These are phyloP conservation scores for Candida hungchunana DNA, from an alignment of 805 yeast genomes.

Conservation along the genomic window DNA sequence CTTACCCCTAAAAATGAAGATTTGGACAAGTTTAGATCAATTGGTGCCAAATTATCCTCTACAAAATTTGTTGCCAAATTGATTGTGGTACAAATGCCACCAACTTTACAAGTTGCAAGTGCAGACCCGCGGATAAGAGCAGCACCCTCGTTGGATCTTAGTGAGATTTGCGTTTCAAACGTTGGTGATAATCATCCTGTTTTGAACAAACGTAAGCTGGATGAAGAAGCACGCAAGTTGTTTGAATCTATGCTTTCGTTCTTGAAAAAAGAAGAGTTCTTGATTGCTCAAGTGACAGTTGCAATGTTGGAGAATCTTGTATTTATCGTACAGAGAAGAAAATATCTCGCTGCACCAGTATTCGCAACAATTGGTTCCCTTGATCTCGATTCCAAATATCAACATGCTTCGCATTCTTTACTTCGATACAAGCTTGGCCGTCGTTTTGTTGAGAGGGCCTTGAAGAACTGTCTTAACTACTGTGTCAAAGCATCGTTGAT, in stretches of 20 bases:
- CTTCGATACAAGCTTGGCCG: conserved; percentile 47
- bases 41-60: conserved; percentile 63
- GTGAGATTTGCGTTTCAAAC: conserved; percentile 22
- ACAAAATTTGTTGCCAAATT: conserved; percentile 65
- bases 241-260: conserved; percentile 60
- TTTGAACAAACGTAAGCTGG: conserved; percentile 49
- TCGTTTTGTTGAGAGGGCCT: conserved; percentile 59
- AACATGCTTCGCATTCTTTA: conserved; percentile 34
- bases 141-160: conserved; percentile 8
- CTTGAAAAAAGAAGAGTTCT: conserved; percentile 50
- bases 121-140: conserved; percentile 26
- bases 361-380: conserved; percentile 56
- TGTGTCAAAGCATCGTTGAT: conserved; percentile 35
- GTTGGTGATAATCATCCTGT: conserved; percentile 53
- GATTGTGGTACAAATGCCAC: conserved; percentile 49
- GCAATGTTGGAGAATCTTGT: conserved; percentile 65
- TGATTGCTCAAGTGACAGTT: conserved; percentile 55
- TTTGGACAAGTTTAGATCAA: conserved; percentile 38
- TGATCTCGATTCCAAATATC: conserved; percentile 54
- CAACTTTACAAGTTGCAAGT: conserved; percentile 16
- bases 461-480: conserved; percentile 41
- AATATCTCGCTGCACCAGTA: conserved; percentile 54
- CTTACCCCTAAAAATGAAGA: conserved; percentile 31
- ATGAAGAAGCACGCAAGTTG: conserved; percentile 66
- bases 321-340: conserved; percentile 61